Evolutionary conservation across 2,329 filamentous ascomycete species (phyloP).

Genomic region (Bisporella sp.): DNA sequence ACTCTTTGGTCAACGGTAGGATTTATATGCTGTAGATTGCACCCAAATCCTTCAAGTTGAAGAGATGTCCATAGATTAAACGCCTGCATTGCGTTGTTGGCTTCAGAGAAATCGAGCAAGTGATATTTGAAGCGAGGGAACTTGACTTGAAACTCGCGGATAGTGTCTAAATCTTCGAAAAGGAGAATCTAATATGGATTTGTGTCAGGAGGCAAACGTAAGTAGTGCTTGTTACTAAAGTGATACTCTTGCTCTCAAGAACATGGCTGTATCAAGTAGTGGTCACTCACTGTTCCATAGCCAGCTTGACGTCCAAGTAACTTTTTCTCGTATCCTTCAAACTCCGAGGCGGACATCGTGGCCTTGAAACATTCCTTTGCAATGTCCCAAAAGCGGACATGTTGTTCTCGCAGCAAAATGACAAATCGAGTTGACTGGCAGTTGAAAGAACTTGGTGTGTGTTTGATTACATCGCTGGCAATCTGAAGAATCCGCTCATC

Average conservation of each 20-base stretch:
- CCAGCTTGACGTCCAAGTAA: constrained; percentile 55
- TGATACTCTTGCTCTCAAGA: no score
- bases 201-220: no score
- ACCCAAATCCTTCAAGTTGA: constrained; percentile 76
- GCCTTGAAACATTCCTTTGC: constrained; percentile 56
- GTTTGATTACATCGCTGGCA: constrained; percentile 54
- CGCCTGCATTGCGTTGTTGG: constrained; percentile 77
- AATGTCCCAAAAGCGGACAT: constrained; percentile 83
- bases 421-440: constrained; percentile 74
- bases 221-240: no score
- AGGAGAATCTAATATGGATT: no score
- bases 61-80: constrained; percentile 77
- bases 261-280: no score
- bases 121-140: no score
- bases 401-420: constrained; percentile 73
- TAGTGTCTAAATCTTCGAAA: no score
- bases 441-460: constrained; percentile 82
- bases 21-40: constrained; percentile 92
- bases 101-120: constrained; percentile 76
- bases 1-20: constrained; percentile 73
- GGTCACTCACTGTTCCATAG: constrained; percentile 64
- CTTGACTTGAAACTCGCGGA: no score
- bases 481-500: constrained; percentile 57
- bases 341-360: constrained; percentile 49
- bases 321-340: constrained; percentile 13